Percentiles rank a stretch among this genome's conserved stretches.
These are phyloP conservation scores for Orbilia brochopaga DNA, from an alignment of 2,329 filamentous ascomycete genomes.

Conservation along the genomic window DNA sequence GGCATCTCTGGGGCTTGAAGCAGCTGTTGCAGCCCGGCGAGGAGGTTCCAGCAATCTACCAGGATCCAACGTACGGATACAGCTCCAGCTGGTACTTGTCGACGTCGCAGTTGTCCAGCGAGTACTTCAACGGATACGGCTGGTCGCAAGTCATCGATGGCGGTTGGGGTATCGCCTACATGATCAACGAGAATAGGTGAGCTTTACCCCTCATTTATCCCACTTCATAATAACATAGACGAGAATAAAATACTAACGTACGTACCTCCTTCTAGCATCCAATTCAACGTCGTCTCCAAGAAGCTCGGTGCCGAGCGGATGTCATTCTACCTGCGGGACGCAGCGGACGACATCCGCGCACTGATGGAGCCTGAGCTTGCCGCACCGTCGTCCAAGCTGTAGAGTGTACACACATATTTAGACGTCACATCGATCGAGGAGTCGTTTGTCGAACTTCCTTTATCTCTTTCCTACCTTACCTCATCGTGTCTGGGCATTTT, in stretches of 20 bases:
- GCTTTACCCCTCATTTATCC: slow-evolving; percentile 52
- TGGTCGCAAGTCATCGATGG: slow-evolving; percentile 98
- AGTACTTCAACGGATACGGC: slow-evolving; percentile 98
- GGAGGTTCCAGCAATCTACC: slow-evolving; percentile 79
- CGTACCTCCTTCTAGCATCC: slow-evolving; percentile 67
- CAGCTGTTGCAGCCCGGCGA: slow-evolving; percentile 82
- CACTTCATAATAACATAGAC: too few relatives aligned
- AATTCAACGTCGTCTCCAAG: slow-evolving; percentile 98
- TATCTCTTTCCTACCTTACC: slow-evolving; percentile 11
- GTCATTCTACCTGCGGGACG: slow-evolving; percentile 95
- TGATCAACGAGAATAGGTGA: slow-evolving; percentile 98
- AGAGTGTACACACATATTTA: slow-evolving; percentile 57
- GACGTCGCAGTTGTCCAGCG: slow-evolving; percentile 85
- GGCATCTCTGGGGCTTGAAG: slow-evolving; percentile 97
- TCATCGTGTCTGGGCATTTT: slow-evolving; percentile 37
- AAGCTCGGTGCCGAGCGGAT: slow-evolving; percentile 86
- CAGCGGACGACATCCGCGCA: slow-evolving; percentile 85
- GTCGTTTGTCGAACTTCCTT: too few relatives aligned
- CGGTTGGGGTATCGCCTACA: slow-evolving; percentile 97
- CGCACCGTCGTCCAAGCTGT: slow-evolving; percentile 84
- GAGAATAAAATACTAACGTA: slow-evolving; percentile 52
- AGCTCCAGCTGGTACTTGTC: slow-evolving; percentile 87
- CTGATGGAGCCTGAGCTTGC: slow-evolving; percentile 81
- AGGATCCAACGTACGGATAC: slow-evolving; percentile 85
- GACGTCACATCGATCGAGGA: too few relatives aligned